Base-by-base conservation (phyloP, 2,329 filamentous ascomycete genomes). In the Beauveria rudraprayagi region DNA sequence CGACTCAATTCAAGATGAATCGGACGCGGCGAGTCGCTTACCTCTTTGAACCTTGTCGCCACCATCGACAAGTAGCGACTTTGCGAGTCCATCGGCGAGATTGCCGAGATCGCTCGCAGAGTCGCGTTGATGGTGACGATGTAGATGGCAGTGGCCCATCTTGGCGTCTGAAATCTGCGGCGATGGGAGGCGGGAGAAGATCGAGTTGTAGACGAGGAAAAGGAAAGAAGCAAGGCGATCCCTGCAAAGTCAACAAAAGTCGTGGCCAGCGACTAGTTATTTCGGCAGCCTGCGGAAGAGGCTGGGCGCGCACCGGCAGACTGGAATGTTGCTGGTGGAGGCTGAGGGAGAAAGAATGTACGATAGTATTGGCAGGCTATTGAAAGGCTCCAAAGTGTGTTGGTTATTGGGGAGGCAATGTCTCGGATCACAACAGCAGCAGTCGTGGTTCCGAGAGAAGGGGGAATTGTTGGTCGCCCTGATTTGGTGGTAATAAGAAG, bases 311-410 rank as follows among this genome's bases (percentile, higher is more conserved):
- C 50, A 37, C 46, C 53, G 43, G 56, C 30, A 6, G 43, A 56
- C 61, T 62, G 61, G 61, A 62, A 62, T 62, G 61, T 22, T 53
- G 48, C 19, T 26, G 43, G 61, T 46, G 61, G 52, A 47, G 56
- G 50, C 51, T 40, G 50, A 62, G 61, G 61, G 61, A 59, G 61
- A 43, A 62, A 62, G 61, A 62, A 62, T 62, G 61, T 55, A 48
- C 26, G 22, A n/a, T 16, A 40, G 34, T 59, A 44, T 60, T 48
- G 56, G 50, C 37, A 47, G 41, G 44, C 56, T 55, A 62, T 59
- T 22, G 56, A 60, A 30, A 48, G 9, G 10, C 22, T n/a, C 46
- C 24, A 11, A 56, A 53, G 16, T 51, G 51, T 48, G 46, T 50
- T 56, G 50, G 55, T 61, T 40, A 51, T 53, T 60, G 40, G 30